Evolutionary conservation across 1,284 basidiomycete species (phyloP), one percentile per base, ranked within the genome.

Genomic region (Schizopora paradoxa): DNA sequence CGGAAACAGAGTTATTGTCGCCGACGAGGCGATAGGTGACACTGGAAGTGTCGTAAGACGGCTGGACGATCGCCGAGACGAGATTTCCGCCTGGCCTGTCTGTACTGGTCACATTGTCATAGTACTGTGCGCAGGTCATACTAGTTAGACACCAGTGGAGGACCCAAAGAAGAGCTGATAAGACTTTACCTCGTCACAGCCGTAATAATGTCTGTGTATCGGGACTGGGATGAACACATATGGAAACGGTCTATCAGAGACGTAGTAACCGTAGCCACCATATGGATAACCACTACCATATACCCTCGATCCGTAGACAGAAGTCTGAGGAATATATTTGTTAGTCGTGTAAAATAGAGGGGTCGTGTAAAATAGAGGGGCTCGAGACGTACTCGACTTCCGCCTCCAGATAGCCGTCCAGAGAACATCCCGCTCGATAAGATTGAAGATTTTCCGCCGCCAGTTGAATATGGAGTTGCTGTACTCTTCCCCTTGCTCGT

Each of bases 191-290:
- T 51, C 51, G 7, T 52, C 46, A 6, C 26, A 39, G 8, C 57
- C 54, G 38, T 58, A 56, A 32, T 57, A 57, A 19, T 43, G 33
- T 22, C 47, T 45, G 1, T 27, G 16, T 13, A 23, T 18, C 19
- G 45, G 51, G 5, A 59, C 32, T 4, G 58, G 58, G 48, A 52
- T 58, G 31, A 57, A 57, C 13, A 47, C 53, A 23, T 47, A 58
- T 10, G 37, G 37, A 13, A 40, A 40, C 13, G 37, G 37, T 23
- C 37, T 40, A 14, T 26, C 18, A 26, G 16, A 18, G 10, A 40
- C 25, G 26, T 40, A 40, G 25, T 40, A 23, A 7, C 37, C 37
- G 25, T 22, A 23, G 10, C 19, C 37, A 13, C 37, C 37, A 40
- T 40, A 40, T 10, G 37, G 37, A 23, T 40, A 40, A 10, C 37